Evolutionary conservation across 2,329 filamentous ascomycete genomes (phyloP), one percentile per base, ranked within the genome.

Genomic region (Teratosphaeria zuluensis): DNA sequence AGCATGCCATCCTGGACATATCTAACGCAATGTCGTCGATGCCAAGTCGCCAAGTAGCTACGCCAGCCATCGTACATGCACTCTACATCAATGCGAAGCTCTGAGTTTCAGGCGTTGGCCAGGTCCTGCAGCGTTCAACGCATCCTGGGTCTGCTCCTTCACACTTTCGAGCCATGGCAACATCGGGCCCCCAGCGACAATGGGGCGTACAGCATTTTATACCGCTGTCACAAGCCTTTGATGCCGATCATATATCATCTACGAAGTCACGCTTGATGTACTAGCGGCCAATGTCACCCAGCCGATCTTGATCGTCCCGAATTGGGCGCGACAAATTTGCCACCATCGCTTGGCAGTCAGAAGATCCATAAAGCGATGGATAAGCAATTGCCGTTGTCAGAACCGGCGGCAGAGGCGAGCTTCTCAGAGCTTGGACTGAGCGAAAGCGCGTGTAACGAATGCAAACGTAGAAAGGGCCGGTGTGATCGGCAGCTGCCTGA

Each of bases 401-500:
- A 59, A 52, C 21, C 55, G 24, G 55, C 61, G 30, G 42, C 31
- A 11, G 52, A 53, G 11, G 55, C 58, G 2, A 48, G 52, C n/a
- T 56, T 60, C 35, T 24, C 30, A 55, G 60, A 31, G 21, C 57
- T 38, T 51, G 61, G 58, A 5, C 31, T 60, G 14, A 60, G 33
- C 24, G 66, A 68, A 42, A 62, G 65, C 46, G 62, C 63, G 2
- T 68, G 67, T 57, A 68, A 67, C 51, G 67, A 69, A 53, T 69
- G 66, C 54, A 66, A 63, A 56, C 58, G 67, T 19, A 46, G 67
- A 9, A 68, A 68, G 58, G 65, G 63, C 2, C 58, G 62, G 12
- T 69, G 67, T 55, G 66, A 68, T 59, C 58, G 61, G 6, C 71
- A 74, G 33, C 56, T 77, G 42, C 74, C 72, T 2, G 74, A 74